Evolutionary conservation across 768 basidiomycete species (phyloP), one percentile per base, ranked within the genome.

Genomic region (Trametopsis cervina): DNA sequence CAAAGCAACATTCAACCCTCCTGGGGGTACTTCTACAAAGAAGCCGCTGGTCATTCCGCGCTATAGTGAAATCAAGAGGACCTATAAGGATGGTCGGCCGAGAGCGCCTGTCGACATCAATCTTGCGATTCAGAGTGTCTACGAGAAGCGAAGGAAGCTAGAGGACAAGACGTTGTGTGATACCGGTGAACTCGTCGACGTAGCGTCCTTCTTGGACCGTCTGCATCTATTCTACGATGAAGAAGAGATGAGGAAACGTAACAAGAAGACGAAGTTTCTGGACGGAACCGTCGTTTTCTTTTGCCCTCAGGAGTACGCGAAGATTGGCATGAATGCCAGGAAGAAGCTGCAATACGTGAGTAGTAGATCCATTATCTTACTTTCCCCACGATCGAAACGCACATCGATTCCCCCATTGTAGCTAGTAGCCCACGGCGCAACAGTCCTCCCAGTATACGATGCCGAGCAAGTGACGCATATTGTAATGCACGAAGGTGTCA

Each of bases 351-450:
- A 78, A 12, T 61, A 78, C 29, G 84, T 85, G 66, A 56, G 81
- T 68, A n/a, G 27, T n/a, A 33, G 33, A 35, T 33, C 18, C 23
- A 17, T 44, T 42, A 12, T 27, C 7, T 33, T 35, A 15, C n/a
- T 3, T 51, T 38, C n/a, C 24, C 18, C 18, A 23, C 6, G 9
- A 17, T 12, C 37, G 2, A 29, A 18, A 20, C 42, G 7, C 3
- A 24, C 29, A 5, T 40, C 46, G 15, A 29, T 23, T 23, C 26
- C 17, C 18, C 22, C 5, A 15, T 29, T 22, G 17, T 46, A 89
- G 87, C 76, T 90, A 35, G 68, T 80, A 37, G 69, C 68, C 50
- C 66, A 77, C 52, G 88, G 88, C 10, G 88, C 77, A 38, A 76
- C 71, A 18, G 66, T 89, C 21, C 63, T 77, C 33, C 73, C 83